phyloP scores from a whole-genome alignment of 768 basidiomycete genomes.

The Sarcodon aspratus region DNA sequence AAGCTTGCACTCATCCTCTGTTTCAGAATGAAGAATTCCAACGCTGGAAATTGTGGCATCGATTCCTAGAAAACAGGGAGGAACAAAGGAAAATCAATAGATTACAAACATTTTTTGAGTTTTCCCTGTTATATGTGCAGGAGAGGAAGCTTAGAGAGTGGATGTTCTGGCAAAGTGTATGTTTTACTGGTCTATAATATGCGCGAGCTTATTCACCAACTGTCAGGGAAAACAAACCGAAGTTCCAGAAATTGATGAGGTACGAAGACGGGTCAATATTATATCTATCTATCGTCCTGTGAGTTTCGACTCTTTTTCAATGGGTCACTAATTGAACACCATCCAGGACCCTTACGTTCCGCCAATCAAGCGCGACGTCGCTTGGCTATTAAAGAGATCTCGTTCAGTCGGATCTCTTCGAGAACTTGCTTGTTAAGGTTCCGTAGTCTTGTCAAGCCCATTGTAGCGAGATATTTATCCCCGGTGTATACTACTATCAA shows the following conservation, averaged over 20 bases:
- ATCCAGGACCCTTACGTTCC: constrained; percentile 28
- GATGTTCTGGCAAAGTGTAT: constrained; percentile 19
- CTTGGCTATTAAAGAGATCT: constrained; percentile 29
- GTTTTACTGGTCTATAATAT: no score
- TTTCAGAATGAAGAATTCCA: constrained; percentile 30
- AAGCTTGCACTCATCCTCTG: constrained; percentile 24
- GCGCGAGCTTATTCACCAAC: constrained; percentile 11
- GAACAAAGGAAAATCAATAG: constrained; percentile 16
- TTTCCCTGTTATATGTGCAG: constrained; percentile 23
- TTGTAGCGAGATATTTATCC: no score
- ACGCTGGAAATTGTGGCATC: constrained; percentile 34
- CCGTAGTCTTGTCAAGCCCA: background rate
- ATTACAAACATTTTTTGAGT: constrained; percentile 21
- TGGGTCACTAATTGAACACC: background rate
- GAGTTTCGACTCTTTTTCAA: constrained; percentile 1
- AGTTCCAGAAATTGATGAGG: background rate
- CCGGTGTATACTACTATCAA: no score
- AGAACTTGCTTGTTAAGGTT: constrained; percentile 14
- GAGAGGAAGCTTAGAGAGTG: constrained; percentile 24
- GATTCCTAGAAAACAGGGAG: constrained; percentile 25
- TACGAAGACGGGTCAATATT: no score
- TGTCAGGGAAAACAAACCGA: background rate
- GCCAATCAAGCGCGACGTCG: constrained; percentile 21
- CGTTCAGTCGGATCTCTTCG: constrained; percentile 25
- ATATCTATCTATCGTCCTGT: constrained; percentile 1